Percentiles rank a stretch among this genome's conserved stretches.
Evolutionary conservation across 2,329 filamentous ascomycete genomes (phyloP).

Genomic region (Exserohilum turcica): DNA sequence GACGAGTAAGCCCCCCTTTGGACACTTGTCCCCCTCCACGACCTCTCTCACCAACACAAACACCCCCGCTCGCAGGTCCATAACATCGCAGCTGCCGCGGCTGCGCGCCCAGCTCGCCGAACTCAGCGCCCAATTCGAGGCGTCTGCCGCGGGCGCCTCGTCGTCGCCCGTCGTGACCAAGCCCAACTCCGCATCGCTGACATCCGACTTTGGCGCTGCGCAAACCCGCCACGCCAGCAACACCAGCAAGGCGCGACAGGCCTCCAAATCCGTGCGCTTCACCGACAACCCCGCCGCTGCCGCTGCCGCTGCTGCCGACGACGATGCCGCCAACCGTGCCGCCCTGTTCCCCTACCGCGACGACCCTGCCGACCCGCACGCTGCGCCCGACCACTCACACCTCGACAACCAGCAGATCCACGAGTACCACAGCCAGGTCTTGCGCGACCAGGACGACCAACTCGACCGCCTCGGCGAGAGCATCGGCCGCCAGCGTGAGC

Average conservation of each 20-base stretch:
- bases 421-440: constrained; percentile 76
- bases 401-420: constrained; percentile 87
- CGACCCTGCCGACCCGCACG: constrained; percentile 58
- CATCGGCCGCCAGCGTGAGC: constrained; percentile 86
- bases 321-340: constrained; percentile 56
- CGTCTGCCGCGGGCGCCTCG: constrained; percentile 58
- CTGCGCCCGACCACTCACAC: constrained; percentile 57
- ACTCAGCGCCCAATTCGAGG: constrained; percentile 74
- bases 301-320: no score
- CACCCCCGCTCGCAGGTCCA: constrained; percentile 28
- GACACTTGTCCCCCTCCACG: no score
- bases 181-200: constrained; percentile 51
- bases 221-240: constrained; percentile 27
- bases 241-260: constrained; percentile 26
- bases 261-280: constrained; percentile 83
- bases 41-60: neutral
- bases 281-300: constrained; percentile 60
- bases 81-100: constrained; percentile 64
- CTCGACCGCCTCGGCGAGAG: constrained; percentile 85
- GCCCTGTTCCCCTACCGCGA: constrained; percentile 74
- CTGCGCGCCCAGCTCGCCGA: constrained; percentile 77
- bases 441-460: constrained; percentile 90
- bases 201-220: constrained; percentile 46
- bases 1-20: constrained; percentile 55
- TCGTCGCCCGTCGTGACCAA: constrained; percentile 48